Conservation (phyloP, 352 stramenopile genomes). For the Pythium brassicae region DNA sequence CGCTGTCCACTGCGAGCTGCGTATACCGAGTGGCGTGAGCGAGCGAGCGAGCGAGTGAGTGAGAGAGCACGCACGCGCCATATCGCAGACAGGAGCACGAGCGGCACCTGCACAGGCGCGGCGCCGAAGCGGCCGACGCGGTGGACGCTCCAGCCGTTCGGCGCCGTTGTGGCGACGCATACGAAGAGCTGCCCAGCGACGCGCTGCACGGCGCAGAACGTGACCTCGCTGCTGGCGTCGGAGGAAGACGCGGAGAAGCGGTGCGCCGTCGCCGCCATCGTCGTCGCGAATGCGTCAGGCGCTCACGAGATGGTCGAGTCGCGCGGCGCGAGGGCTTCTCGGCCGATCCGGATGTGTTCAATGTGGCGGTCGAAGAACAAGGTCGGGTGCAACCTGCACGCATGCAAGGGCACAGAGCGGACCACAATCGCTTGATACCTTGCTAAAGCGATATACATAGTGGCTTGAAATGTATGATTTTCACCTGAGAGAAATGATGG, state of each 20-base stretch:
- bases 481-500: neutral
- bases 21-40: neutral
- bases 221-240: constrained; percentile 34
- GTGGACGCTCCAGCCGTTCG: constrained; percentile 45
- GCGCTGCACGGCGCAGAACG: constrained; percentile 60
- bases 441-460: neutral
- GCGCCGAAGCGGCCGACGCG: constrained; percentile 55
- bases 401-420: too few species aligned
- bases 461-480: neutral
- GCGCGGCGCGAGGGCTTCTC: too few species aligned
- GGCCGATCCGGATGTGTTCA: too few species aligned
- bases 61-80: constrained; percentile 5
- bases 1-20: constrained; percentile 42
- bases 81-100: neutral
- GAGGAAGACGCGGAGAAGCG: neutral
- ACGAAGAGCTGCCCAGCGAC: constrained; percentile 46
- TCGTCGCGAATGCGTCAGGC: neutral
- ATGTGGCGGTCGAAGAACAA: too few species aligned
- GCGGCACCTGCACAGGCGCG: constrained; percentile 30
- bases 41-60: neutral
- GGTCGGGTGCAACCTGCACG: too few species aligned
- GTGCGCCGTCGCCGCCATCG: neutral
- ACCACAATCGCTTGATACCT: neutral
- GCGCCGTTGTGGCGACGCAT: constrained; percentile 44
- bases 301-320: too few species aligned